Evolutionary conservation across 495 filamentous ascomycete species (phyloP), one percentile per base, ranked within the genome.

Genomic region (Podospora anserina): DNA sequence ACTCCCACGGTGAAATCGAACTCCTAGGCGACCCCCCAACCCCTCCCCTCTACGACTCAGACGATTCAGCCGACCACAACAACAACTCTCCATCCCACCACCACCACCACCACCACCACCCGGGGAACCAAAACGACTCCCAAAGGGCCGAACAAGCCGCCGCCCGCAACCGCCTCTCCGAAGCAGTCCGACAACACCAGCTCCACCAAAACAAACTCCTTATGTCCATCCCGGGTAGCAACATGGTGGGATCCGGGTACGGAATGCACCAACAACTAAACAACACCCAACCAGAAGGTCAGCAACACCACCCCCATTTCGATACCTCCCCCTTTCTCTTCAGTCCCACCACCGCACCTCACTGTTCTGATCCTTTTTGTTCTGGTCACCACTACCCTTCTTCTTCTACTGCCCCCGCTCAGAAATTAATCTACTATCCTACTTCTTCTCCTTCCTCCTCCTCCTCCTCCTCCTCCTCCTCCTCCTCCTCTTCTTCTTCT

Each of bases 1-100:
- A 95, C 76, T 82, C 88, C 75, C 88, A 91, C 75, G 93, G 93
- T 56, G 85, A 87, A 63, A 89, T 91, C 69, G 87, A 90, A 71
- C 74, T 94, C n/a, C 30, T 32, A 6, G 63, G 87, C 63, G 86
- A 91, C 65, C 91, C 90, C 2, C 77, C 85, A 1, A 76, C 84
- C 27, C 78, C 85, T 26, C 77, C 83, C 60, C 75, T 84, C 34
- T 84, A 89, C 68, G 82, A 88, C 65, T 78, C 81, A 0, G 85
- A 88, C 28, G 87, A 87, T 64, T 71, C 69, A 27, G 7, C 88
- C 75, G 88, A 90, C 75, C 92, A 92, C 58, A 85, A 87, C 62
- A 89, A 90, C 69, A 87, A 90, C 2, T 75, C 84, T 27, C 78
- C 85, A 26, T 77, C 83, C 58, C 75, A 83, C 39, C 84, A 89